phyloP scores from a whole-genome alignment of 1,284 basidiomycete genomes.

The Heterobasidion irregulare region DNA sequence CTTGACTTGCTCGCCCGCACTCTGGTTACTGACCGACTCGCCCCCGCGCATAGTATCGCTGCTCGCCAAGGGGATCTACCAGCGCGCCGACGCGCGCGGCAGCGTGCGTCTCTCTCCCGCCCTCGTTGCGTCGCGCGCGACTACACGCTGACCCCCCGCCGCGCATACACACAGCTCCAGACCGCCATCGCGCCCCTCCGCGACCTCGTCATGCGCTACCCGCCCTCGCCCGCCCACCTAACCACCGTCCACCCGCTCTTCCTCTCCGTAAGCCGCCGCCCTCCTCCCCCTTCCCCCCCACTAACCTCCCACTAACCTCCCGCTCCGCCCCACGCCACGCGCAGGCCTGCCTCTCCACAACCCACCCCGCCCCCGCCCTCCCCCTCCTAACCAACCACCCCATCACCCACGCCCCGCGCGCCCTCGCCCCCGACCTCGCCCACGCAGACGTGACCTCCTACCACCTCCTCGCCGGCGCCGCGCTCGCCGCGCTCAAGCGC shows the following conservation, averaged over 20 bases:
- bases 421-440: conserved; percentile 40
- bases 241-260: conserved; percentile 65
- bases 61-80: conserved; percentile 25
- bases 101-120: conserved; percentile 13
- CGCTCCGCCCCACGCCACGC: neutral
- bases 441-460: conserved; percentile 74
- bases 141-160: neutral
- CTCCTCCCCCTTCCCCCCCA: neutral
- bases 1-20: too few relatives aligned
- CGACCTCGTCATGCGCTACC: conserved; percentile 51
- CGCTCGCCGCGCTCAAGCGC: conserved; percentile 48
- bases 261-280: conserved; percentile 17
- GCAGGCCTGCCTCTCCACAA: conserved; percentile 35
- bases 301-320: conserved; percentile 2
- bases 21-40: too few relatives aligned
- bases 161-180: conserved; percentile 17
- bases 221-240: conserved; percentile 46
- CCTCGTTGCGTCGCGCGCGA: neutral
- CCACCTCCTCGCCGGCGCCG: conserved; percentile 68
- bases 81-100: conserved; percentile 14
- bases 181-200: conserved; percentile 49
- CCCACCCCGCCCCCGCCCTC: conserved; percentile 44
- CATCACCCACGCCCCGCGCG: conserved; percentile 48
- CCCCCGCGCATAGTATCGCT: conserved; percentile 19
- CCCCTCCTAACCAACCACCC: conserved; percentile 39